phyloP scores from a whole-genome alignment of 192 early-diverging fungal species.

The Gamsiella multidivaricata region DNA sequence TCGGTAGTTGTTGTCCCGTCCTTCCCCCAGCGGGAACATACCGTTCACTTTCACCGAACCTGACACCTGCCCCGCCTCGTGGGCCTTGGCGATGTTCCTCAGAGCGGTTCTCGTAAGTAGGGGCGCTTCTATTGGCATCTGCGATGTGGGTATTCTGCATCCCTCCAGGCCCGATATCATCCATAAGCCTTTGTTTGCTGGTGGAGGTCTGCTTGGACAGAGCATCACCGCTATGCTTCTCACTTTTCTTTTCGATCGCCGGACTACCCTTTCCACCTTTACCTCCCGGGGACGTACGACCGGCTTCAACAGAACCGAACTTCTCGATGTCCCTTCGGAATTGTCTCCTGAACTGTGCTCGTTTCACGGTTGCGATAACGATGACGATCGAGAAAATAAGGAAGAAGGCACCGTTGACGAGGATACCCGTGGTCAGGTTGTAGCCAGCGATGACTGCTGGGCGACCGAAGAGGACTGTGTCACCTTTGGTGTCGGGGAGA shows the following conservation, averaged over 20 bases:
- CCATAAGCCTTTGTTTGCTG: constrained; percentile 1
- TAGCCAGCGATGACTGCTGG: constrained; percentile 4
- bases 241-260: background rate
- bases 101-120: too few relatives aligned
- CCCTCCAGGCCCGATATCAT: constrained; percentile 2
- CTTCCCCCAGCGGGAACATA: too few relatives aligned
- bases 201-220: constrained; percentile 2
- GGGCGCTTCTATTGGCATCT: too few relatives aligned
- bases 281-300: background rate
- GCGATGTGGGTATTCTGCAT: too few relatives aligned
- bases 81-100: too few relatives aligned
- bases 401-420: constrained; percentile 12
- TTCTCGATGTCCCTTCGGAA: background rate
- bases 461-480: constrained; percentile 10
- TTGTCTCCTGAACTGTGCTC: constrained; percentile 1
- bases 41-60: too few relatives aligned
- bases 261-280: constrained; percentile 1
- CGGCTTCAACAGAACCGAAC: background rate
- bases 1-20: too few relatives aligned
- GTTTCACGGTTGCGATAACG: constrained; percentile 3
- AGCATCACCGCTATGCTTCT: background rate
- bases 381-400: background rate
- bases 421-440: constrained; percentile 30
- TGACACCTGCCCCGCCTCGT: too few relatives aligned
- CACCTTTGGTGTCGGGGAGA: background rate